Percentiles rank a stretch among this genome's conserved stretches.
Conservation (phyloP, 148 eudicot species). For the Rhododendron molle region DNA sequence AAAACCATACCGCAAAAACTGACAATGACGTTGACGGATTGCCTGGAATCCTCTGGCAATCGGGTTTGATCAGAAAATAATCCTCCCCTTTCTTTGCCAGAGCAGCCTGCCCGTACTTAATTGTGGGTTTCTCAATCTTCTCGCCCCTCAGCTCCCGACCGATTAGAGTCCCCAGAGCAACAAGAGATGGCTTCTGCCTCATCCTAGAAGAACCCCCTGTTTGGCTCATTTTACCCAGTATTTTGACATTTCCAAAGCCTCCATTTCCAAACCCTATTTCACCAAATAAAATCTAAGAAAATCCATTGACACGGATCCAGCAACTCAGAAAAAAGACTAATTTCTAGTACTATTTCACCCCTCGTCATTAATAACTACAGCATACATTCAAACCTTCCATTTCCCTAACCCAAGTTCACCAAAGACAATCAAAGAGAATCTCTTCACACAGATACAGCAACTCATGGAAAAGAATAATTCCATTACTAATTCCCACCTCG, state of each 20-base stretch:
- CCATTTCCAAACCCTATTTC: constrained; percentile 31
- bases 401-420: neutral
- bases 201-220: constrained; percentile 50
- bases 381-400: neutral
- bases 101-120: constrained; percentile 91
- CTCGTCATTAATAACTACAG: neutral
- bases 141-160: constrained; percentile 85
- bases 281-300: constrained; percentile 3
- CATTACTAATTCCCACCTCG: neutral
- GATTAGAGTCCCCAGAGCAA: constrained; percentile 78
- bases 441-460: neutral
- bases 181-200: constrained; percentile 52
- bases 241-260: constrained; percentile 36
- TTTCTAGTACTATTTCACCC: neutral
- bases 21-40: constrained; percentile 72
- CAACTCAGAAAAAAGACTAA: neutral
- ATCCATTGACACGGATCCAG: neutral
- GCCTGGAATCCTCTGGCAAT: constrained; percentile 78
- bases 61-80: constrained; percentile 70
- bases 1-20: constrained; percentile 68
- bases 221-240: constrained; percentile 54
- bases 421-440: neutral
- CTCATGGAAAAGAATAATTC: neutral
- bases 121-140: constrained; percentile 67
- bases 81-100: constrained; percentile 98